A percentile compares a stretch with the other conserved stretches of the same genome.
These are phyloP conservation scores for Erysimum pusillum DNA, from an alignment of 441 rosid genomes.

Conservation along the genomic window DNA sequence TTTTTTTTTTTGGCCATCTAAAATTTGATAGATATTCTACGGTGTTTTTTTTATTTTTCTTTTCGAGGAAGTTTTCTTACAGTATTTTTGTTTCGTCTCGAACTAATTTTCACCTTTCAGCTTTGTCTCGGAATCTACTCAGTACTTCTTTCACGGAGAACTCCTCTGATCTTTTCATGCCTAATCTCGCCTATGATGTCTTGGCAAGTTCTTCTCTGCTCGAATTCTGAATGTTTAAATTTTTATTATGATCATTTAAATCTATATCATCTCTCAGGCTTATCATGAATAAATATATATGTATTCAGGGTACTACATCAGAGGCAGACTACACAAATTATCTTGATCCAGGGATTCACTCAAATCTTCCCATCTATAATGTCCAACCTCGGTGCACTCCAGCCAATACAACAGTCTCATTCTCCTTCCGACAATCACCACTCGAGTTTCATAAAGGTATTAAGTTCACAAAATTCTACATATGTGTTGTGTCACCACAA, in stretches of 20 bases:
- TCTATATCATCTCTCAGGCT: neutral
- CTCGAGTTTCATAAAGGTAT: constrained; percentile 63
- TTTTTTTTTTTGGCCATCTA: neutral
- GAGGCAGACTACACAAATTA: constrained; percentile 39
- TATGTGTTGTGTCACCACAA: neutral
- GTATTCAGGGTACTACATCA: constrained; percentile 71
- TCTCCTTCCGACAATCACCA: constrained; percentile 53
- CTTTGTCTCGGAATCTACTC: neutral
- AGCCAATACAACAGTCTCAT: constrained; percentile 47
- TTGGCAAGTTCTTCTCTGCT: constrained; percentile 54
- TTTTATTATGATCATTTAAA: constrained; percentile 13
- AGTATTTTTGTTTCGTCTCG: neutral
- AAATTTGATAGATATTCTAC: constrained; percentile 29
- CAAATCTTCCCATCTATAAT: constrained; percentile 59
- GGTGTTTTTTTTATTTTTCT: too few species aligned
- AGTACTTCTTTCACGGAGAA: constrained; percentile 25
- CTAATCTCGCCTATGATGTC: constrained; percentile 55
- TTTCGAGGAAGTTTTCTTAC: too few species aligned
- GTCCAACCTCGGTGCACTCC: constrained; percentile 63
- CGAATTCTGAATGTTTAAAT: neutral
- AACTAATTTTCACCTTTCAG: neutral
- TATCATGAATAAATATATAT: constrained; percentile 6
- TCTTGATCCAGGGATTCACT: constrained; percentile 66
- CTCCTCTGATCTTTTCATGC: constrained; percentile 49
- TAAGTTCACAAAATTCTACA: neutral